These are phyloP conservation scores for Pouteria glomerata DNA, from an alignment of 148 eudicot genomes.

Conservation along the genomic window DNA sequence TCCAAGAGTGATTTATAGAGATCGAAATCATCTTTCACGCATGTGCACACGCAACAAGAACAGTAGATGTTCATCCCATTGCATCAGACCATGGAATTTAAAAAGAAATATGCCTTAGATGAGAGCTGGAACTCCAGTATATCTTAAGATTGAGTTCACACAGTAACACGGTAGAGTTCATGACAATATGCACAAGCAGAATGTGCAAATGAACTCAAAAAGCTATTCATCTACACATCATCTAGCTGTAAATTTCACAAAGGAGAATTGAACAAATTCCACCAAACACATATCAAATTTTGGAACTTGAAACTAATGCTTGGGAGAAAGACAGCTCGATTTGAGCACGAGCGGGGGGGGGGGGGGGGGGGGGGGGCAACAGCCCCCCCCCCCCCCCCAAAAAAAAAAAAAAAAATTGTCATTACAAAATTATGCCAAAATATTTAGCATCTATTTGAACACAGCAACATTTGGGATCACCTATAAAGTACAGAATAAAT, in stretches of 20 bases:
- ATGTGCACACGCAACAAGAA: not conserved
- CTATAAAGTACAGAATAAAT: not conserved
- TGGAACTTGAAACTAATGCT: not conserved
- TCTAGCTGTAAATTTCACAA: not conserved
- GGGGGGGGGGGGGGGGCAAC: too few relatives aligned
- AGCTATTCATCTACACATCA: not conserved
- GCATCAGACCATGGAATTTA: not conserved
- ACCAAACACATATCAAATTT: not conserved
- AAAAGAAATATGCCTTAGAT: not conserved
- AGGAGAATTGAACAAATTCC: not conserved
- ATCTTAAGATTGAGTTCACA: not conserved
- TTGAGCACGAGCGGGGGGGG: not conserved
- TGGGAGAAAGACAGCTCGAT: not conserved
- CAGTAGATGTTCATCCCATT: not conserved
- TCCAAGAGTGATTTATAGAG: not conserved
- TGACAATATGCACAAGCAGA: not conserved
- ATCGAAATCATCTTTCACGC: not conserved
- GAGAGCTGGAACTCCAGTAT: not conserved
- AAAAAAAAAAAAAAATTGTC: too few relatives aligned
- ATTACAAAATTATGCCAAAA: too few relatives aligned
- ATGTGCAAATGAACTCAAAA: not conserved
- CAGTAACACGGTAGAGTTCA: not conserved
- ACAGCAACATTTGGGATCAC: not conserved
- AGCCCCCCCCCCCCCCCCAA: too few relatives aligned
- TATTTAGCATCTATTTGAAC: too few relatives aligned